Evolutionary conservation across 1,139 yeast species (phyloP).

Genomic region (Yamadazyma atmosphaerica): DNA sequence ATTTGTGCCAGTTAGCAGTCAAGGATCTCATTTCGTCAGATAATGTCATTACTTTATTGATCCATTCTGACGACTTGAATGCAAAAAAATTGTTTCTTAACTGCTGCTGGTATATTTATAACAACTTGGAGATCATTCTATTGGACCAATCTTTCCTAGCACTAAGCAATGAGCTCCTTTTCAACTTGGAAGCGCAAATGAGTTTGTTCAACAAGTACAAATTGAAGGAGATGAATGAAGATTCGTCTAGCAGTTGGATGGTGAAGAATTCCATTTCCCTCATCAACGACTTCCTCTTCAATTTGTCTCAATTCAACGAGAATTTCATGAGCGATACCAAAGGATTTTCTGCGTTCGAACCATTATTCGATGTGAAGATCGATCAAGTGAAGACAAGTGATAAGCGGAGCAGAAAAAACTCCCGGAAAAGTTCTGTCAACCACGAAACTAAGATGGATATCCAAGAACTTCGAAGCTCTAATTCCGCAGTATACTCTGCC

Average conservation of each 20-base stretch:
- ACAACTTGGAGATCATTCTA: slow-evolving; percentile 64
- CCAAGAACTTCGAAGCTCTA: slow-evolving; percentile 22
- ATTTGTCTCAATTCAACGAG: slow-evolving; percentile 44
- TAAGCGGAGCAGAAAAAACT: slow-evolving; percentile 21
- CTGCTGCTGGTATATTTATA: slow-evolving; percentile 68
- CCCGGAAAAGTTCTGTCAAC: slow-evolving; percentile 28
- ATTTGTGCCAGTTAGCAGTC: slow-evolving; percentile 61
- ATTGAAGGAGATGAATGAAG: slow-evolving; percentile 22
- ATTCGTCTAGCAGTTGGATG: too few relatives aligned
- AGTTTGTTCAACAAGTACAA: slow-evolving; percentile 30
- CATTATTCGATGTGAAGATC: slow-evolving; percentile 45
- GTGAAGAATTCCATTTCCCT: slow-evolving; percentile 22
- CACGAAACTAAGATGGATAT: slow-evolving; percentile 19
- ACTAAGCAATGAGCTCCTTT: slow-evolving; percentile 27
- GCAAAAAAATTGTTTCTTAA: slow-evolving; percentile 58
- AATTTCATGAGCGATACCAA: slow-evolving; percentile 49
- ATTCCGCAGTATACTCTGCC: too few relatives aligned
- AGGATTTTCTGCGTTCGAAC: slow-evolving; percentile 43
- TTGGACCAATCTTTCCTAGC: slow-evolving; percentile 44
- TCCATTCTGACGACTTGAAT: slow-evolving; percentile 51
- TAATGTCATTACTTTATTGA: slow-evolving; percentile 57
- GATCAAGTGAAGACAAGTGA: slow-evolving; percentile 19
- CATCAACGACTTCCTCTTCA: slow-evolving; percentile 30
- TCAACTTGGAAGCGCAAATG: slow-evolving; percentile 30
- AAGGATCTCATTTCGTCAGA: slow-evolving; percentile 60